phyloP scores from a whole-genome alignment of 176 grass and related monocot genomes.

The Otatea glauca region DNA sequence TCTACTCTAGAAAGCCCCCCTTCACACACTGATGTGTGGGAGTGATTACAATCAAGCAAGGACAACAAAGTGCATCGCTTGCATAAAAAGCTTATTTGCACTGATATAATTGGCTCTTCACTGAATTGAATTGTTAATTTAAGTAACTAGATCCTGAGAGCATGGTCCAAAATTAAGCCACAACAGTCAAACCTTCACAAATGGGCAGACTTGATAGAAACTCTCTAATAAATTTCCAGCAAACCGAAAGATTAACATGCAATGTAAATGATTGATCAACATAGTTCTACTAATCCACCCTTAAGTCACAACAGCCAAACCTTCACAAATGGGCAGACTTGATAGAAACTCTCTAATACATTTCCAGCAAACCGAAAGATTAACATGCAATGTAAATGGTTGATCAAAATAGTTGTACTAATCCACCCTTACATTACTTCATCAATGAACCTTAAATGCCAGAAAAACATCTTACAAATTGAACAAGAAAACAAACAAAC shows the following conservation, averaged over 20 bases:
- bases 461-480: slow-evolving; percentile 2
- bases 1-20: neutral
- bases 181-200: neutral
- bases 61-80: neutral
- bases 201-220: neutral
- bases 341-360: neutral
- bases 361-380: neutral
- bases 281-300: neutral
- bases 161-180: neutral
- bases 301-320: neutral
- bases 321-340: neutral
- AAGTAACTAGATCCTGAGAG: slow-evolving; percentile 1
- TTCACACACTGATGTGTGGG: neutral
- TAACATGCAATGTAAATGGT: neutral
- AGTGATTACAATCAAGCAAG: slow-evolving; percentile 5
- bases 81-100: neutral
- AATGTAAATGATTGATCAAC: neutral
- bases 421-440: neutral
- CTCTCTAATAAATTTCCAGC: neutral
- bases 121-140: slow-evolving; percentile 2
- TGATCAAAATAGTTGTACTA: neutral
- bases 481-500: neutral
- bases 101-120: neutral
- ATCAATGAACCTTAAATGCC: neutral
- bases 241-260: neutral